A percentile compares a stretch with the other conserved stretches of the same genome.
Conservation (phyloP, 2,329 filamentous ascomycete genomes). For the Pseudocercospora musae region DNA sequence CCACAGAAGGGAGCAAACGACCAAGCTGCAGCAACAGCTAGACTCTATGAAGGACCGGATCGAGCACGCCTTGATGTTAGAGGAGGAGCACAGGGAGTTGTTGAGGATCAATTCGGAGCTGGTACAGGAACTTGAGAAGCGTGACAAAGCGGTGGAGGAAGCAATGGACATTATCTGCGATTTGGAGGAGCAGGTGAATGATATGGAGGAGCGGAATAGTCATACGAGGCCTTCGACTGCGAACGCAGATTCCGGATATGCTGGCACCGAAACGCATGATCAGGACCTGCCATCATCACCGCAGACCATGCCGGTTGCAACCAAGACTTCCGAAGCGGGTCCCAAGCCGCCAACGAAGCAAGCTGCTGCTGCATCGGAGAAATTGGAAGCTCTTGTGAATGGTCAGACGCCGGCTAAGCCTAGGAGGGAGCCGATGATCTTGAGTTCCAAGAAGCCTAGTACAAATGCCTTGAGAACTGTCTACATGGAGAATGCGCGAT, state of each 20-base stretch:
- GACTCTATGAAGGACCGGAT: constrained; percentile 55
- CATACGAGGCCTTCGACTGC: constrained; percentile 35
- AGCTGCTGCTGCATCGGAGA: constrained; percentile 24
- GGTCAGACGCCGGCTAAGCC: constrained; percentile 24
- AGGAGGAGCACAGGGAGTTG: constrained; percentile 46
- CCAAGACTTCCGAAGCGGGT: constrained; percentile 12
- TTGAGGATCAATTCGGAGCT: constrained; percentile 59
- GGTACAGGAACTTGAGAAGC: constrained; percentile 57
- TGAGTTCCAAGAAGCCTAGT: constrained; percentile 34
- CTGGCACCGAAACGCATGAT: constrained; percentile 34
- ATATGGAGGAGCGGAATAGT: constrained; percentile 25
- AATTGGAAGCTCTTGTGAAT: constrained; percentile 23
- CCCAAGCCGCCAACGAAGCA: constrained; percentile 14
- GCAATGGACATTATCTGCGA: constrained; percentile 67
- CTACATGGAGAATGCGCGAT: constrained; percentile 32
- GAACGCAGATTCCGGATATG: constrained; percentile 36
- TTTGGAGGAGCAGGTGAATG: constrained; percentile 52
- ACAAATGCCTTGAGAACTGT: constrained; percentile 36
- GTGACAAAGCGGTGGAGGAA: constrained; percentile 68
- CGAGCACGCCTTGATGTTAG: constrained; percentile 34
- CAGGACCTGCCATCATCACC: constrained; percentile 29
- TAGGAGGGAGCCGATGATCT: constrained; percentile 32
- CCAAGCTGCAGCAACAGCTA: constrained; percentile 56
- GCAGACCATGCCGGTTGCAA: constrained; percentile 11
- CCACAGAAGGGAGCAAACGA: constrained; percentile 64